phyloP scores from a whole-genome alignment of 495 filamentous ascomycete species.

The Podospora appendiculata region DNA sequence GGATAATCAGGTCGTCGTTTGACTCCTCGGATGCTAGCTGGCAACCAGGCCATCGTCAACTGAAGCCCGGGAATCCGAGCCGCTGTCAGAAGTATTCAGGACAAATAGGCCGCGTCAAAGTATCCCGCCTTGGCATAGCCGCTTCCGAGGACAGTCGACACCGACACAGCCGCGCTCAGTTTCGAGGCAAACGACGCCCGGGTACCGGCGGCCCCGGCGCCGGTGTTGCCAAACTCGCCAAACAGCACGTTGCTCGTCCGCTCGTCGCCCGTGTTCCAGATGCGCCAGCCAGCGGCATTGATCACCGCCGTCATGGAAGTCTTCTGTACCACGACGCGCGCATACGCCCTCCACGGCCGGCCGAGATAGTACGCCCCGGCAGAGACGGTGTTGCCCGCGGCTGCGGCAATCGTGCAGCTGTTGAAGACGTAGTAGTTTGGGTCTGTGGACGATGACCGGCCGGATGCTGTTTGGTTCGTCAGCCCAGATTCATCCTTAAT shows the following conservation, averaged over 20 bases:
- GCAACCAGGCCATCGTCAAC: neutral
- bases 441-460: conserved; percentile 42
- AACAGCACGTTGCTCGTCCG: conserved; percentile 48
- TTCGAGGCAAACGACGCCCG: conserved; percentile 48
- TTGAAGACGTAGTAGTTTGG: conserved; percentile 57
- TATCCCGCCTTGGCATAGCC: conserved; percentile 26
- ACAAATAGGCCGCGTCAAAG: conserved; percentile 21
- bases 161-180: conserved; percentile 35
- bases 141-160: conserved; percentile 44
- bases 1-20: too few species aligned
- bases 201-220: conserved; percentile 48
- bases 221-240: conserved; percentile 53
- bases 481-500: neutral
- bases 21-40: too few species aligned
- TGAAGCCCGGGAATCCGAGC: neutral
- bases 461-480: conserved; percentile 36
- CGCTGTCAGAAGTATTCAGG: too few species aligned
- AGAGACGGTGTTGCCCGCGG: conserved; percentile 36
- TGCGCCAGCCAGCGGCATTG: conserved; percentile 53
- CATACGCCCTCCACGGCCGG: conserved; percentile 56
- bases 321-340: conserved; percentile 55
- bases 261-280: conserved; percentile 42
- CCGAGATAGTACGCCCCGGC: conserved; percentile 53
- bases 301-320: conserved; percentile 48
- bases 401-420: conserved; percentile 41